These are phyloP conservation scores for Gynandropsis gynandra DNA, from an alignment of 345 rosid genomes.

Conservation along the genomic window DNA sequence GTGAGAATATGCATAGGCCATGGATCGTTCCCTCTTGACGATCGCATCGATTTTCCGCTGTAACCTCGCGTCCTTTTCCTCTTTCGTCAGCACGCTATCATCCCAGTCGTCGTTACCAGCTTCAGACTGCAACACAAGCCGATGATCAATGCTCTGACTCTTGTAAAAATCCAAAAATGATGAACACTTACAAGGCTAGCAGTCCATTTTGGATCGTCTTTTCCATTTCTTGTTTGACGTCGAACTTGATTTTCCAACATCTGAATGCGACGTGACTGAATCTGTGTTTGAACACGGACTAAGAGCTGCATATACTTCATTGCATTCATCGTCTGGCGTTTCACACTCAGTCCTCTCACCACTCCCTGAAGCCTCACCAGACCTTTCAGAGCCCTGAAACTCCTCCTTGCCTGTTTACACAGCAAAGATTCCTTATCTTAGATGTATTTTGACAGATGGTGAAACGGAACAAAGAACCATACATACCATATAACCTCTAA, in stretches of 20 bases:
- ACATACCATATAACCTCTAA: conserved; percentile 68
- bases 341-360: conserved; percentile 78
- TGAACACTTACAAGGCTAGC: conserved; percentile 35
- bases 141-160: background rate
- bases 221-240: no score
- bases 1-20: conserved; percentile 82
- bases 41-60: conserved; percentile 75
- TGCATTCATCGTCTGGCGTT: conserved; percentile 79
- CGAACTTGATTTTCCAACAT: conserved; percentile 38
- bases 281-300: conserved; percentile 87
- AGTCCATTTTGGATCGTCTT: conserved; percentile 52
- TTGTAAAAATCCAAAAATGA: conserved; percentile 3
- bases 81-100: conserved; percentile 67
- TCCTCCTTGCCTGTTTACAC: conserved; percentile 68
- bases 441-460: conserved; percentile 5
- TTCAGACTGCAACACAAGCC: conserved; percentile 40
- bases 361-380: conserved; percentile 95
- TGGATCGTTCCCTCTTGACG: conserved; percentile 81
- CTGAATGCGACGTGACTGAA: conserved; percentile 83
- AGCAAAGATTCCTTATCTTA: conserved; percentile 9
- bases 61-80: conserved; percentile 61
- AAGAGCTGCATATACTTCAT: conserved; percentile 86
- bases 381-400: conserved; percentile 87
- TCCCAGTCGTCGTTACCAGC: conserved; percentile 69
- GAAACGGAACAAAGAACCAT: conserved; percentile 10